Conservation (phyloP, 108 stramenopile species). For the Thalassiosira profunda region DNA sequence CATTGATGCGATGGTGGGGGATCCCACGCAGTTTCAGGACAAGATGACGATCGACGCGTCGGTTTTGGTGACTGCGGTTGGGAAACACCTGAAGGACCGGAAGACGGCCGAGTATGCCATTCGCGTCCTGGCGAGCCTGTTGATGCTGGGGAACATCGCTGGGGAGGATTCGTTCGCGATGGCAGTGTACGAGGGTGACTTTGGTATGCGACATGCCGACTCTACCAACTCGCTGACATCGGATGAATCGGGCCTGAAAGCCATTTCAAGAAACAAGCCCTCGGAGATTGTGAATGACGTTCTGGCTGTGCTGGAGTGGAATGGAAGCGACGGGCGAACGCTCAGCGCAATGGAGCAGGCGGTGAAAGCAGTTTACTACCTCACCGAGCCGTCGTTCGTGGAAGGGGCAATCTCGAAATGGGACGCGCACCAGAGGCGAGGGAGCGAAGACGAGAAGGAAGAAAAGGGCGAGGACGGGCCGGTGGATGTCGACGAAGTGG, state of each 20-base stretch:
- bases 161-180: slow-evolving; percentile 46
- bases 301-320: slow-evolving; percentile 69
- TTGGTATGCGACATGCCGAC: slow-evolving; percentile 33
- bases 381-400: slow-evolving; percentile 70
- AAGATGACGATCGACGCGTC: slow-evolving; percentile 65
- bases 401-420: slow-evolving; percentile 12
- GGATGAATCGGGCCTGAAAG: background rate
- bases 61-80: slow-evolving; percentile 64
- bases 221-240: slow-evolving; percentile 16
- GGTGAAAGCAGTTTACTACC: slow-evolving; percentile 71
- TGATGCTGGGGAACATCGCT: slow-evolving; percentile 65
- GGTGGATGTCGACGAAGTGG: background rate
- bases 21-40: slow-evolving; percentile 38
- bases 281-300: slow-evolving; percentile 53
- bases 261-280: background rate
- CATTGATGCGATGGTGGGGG: slow-evolving; percentile 61
- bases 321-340: slow-evolving; percentile 67
- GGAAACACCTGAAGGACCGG: slow-evolving; percentile 59
- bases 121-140: slow-evolving; percentile 58
- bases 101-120: slow-evolving; percentile 77
- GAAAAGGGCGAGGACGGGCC: slow-evolving; percentile 13
- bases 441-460: background rate
- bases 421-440: background rate
- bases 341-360: slow-evolving; percentile 84
- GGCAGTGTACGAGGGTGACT: slow-evolving; percentile 20